These are phyloP conservation scores for Phoenix dactylifera DNA, from an alignment of 176 grass and related monocot species.

Conservation along the genomic window DNA sequence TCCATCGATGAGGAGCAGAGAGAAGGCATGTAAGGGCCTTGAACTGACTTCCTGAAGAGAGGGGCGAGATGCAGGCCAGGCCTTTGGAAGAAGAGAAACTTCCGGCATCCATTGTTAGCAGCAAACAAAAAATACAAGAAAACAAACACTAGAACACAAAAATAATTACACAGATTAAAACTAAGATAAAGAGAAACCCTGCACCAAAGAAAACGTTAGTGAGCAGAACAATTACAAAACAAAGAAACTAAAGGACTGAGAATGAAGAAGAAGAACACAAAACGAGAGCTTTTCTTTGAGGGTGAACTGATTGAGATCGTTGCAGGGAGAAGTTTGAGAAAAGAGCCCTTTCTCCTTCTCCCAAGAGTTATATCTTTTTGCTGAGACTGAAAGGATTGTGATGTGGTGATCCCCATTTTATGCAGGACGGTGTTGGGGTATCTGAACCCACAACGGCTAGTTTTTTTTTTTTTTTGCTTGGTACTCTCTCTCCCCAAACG, in stretches of 20 bases:
- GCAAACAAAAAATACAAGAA: slow-evolving; percentile 10
- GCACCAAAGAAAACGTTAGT: slow-evolving; percentile 15
- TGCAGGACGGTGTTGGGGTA: too few species aligned
- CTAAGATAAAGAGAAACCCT: too few species aligned
- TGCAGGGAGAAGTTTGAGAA: too few species aligned
- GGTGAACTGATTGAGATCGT: too few species aligned
- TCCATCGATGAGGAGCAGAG: slow-evolving; percentile 24
- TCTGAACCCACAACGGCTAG: not conserved
- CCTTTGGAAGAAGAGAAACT: slow-evolving; percentile 40
- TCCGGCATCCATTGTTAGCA: slow-evolving; percentile 46
- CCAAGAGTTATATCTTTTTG: too few species aligned
- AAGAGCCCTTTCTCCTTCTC: too few species aligned
- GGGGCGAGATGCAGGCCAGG: slow-evolving; percentile 18
- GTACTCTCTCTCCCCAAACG: not conserved
- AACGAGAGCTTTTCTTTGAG: too few species aligned
- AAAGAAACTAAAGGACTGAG: not conserved
- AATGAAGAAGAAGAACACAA: not conserved
- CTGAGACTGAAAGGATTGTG: too few species aligned
- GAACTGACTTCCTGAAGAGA: slow-evolving; percentile 41
- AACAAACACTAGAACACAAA: not conserved
- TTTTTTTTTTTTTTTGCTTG: not conserved
- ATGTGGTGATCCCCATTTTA: too few species aligned
- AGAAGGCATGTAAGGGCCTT: slow-evolving; percentile 43
- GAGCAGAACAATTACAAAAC: too few species aligned
- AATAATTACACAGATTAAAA: not conserved